Evolutionary conservation across 192 early-diverging fungal genomes (phyloP).

Genomic region (Kappamyces sp.): DNA sequence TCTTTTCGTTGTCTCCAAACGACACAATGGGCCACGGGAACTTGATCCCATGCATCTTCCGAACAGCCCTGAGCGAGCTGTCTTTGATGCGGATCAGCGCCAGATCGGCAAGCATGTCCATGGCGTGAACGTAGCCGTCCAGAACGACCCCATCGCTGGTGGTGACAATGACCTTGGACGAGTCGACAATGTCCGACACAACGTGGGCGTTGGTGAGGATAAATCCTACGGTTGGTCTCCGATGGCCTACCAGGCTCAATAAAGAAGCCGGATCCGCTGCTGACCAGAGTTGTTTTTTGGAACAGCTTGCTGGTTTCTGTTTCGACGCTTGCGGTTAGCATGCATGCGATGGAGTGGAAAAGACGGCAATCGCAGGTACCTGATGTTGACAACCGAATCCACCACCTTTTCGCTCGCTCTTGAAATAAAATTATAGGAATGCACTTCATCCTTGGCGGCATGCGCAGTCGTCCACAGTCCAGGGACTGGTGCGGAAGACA

Average conservation of each 20-base stretch:
- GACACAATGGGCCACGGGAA: not conserved
- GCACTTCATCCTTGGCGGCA: not conserved
- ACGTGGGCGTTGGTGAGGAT: slow-evolving; percentile 36
- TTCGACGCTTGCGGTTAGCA: not conserved
- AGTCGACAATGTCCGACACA: slow-evolving; percentile 17
- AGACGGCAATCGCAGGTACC: slow-evolving; percentile 9
- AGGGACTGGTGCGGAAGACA: too few relatives aligned
- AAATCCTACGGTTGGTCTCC: slow-evolving; percentile 16
- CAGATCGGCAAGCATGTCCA: slow-evolving; percentile 39
- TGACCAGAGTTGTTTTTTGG: slow-evolving; percentile 20
- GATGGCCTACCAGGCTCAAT: slow-evolving; percentile 33
- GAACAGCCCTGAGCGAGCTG: not conserved
- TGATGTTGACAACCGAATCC: slow-evolving; percentile 43
- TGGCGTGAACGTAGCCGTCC: slow-evolving; percentile 28
- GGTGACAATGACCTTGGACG: slow-evolving; percentile 18
- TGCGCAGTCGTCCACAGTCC: too few relatives aligned
- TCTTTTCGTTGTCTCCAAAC: slow-evolving; percentile 10
- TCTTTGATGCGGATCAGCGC: slow-evolving; percentile 33
- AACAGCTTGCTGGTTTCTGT: slow-evolving; percentile 14
- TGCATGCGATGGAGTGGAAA: not conserved
- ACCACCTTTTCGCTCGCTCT: slow-evolving; percentile 39
- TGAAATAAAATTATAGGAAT: slow-evolving; percentile 33
- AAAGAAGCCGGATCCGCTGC: slow-evolving; percentile 47
- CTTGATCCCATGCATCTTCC: slow-evolving; percentile 16
- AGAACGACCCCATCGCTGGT: slow-evolving; percentile 31